phyloP scores from a whole-genome alignment of 345 rosid genomes.

The Turritis glabra region DNA sequence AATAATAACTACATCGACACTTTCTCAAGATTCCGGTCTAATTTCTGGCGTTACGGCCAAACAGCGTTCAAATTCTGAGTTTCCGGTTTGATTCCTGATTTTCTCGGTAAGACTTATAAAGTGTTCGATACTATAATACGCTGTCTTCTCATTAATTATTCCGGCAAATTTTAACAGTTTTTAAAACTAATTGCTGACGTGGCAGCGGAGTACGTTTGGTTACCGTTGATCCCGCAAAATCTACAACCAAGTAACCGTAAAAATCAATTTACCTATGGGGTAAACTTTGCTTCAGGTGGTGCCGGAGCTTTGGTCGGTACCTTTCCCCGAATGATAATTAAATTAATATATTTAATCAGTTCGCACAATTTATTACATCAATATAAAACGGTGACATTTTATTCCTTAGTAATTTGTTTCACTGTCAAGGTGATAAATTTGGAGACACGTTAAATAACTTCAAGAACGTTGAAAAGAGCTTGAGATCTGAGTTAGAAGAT shows the following conservation, averaged over 20 bases:
- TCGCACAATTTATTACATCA: not conserved
- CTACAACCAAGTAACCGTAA: slow-evolving; percentile 39
- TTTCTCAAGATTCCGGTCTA: slow-evolving; percentile 23
- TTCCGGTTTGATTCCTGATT: slow-evolving; percentile 48
- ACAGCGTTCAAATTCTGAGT: slow-evolving; percentile 44
- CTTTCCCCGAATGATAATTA: not conserved
- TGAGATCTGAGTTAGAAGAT: slow-evolving; percentile 45
- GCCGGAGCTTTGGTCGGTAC: not conserved
- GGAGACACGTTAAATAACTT: slow-evolving; percentile 39
- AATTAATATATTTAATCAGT: too few relatives aligned
- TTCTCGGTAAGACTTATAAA: slow-evolving; percentile 35
- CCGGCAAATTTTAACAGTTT: not conserved
- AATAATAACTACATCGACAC: slow-evolving; percentile 47
- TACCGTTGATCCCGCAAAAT: slow-evolving; percentile 53
- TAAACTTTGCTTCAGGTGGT: slow-evolving; percentile 7
- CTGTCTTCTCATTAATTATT: not conserved
- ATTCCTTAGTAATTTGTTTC: not conserved
- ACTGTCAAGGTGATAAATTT: slow-evolving; percentile 44
- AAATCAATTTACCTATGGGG: not conserved
- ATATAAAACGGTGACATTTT: not conserved
- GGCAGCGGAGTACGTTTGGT: slow-evolving; percentile 48
- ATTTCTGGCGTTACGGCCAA: slow-evolving; percentile 45
- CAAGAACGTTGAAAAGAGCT: slow-evolving; percentile 32
- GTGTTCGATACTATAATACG: not conserved
- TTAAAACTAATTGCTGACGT: not conserved